phyloP scores from a whole-genome alignment of 768 basidiomycete species.

The Postia placenta region DNA sequence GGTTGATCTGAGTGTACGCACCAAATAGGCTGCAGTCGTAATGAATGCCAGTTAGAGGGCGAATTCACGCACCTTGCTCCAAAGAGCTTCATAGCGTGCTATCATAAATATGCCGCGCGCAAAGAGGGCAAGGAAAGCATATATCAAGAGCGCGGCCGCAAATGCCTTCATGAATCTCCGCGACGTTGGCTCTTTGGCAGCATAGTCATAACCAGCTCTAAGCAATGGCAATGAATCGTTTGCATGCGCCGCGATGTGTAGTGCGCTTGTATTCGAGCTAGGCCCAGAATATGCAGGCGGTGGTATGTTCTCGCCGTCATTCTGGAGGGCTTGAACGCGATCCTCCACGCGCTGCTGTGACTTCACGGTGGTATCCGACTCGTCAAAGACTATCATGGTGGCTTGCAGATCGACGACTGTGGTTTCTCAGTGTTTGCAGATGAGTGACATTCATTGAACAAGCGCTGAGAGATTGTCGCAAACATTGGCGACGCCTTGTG shows the following conservation, averaged over 20 bases:
- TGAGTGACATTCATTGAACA: no score
- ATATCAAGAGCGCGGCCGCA: slow-evolving; percentile 15
- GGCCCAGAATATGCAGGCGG: slow-evolving; percentile 15
- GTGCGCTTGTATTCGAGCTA: background rate
- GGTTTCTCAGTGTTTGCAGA: no score
- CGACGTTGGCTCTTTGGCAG: background rate
- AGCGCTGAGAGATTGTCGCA: no score
- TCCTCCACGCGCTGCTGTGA: slow-evolving; percentile 5
- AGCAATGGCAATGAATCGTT: background rate
- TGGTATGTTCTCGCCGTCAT: slow-evolving; percentile 3
- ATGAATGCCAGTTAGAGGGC: background rate
- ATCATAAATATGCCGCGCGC: background rate
- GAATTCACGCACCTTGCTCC: background rate
- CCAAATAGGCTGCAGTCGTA: background rate
- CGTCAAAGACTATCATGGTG: slow-evolving; percentile 20
- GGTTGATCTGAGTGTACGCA: background rate
- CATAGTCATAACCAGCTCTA: background rate
- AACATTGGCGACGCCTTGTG: no score
- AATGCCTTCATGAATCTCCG: slow-evolving; percentile 18
- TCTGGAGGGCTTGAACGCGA: background rate
- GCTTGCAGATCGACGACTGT: no score
- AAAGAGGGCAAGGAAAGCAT: slow-evolving; percentile 3
- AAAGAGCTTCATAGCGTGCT: background rate
- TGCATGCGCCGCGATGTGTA: background rate
- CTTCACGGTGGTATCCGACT: slow-evolving; percentile 17